A percentile compares a stretch with the other conserved stretches of the same genome.
phyloP scores from a whole-genome alignment of 192 early-diverging fungal genomes.

The Umbelopsis sp. region DNA sequence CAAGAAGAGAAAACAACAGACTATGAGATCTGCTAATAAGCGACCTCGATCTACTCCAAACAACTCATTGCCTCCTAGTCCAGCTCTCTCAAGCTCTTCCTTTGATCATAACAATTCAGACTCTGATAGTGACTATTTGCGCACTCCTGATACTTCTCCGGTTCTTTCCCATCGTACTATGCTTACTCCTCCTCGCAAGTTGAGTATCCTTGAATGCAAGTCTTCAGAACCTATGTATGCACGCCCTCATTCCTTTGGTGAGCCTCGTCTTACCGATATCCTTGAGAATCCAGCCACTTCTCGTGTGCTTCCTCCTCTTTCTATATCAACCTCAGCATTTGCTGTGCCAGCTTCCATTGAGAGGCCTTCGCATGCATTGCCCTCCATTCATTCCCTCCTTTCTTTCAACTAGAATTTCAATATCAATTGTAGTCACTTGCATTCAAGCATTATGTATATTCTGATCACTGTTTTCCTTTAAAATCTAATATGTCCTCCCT shows the following conservation, averaged over 20 bases:
- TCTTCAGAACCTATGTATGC: constrained; percentile 7
- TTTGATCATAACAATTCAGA: constrained; percentile 8
- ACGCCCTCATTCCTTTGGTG: not conserved
- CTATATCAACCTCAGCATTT: constrained; percentile 19
- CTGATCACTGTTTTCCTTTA: not conserved
- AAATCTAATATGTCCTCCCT: not conserved
- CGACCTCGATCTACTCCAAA: not conserved
- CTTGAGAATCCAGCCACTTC: constrained; percentile 36
- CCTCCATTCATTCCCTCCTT: constrained; percentile 25
- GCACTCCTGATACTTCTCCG: constrained; percentile 54
- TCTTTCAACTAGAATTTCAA: constrained; percentile 11
- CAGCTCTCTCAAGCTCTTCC: constrained; percentile 26
- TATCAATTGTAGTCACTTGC: not conserved
- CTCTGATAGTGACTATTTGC: constrained; percentile 37
- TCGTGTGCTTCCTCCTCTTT: constrained; percentile 39
- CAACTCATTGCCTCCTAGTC: constrained; percentile 26
- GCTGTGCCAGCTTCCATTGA: constrained; percentile 11
- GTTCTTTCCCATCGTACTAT: constrained; percentile 31
- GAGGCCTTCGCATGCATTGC: not conserved
- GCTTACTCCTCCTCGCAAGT: constrained; percentile 6
- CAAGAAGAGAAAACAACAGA: constrained; percentile 30
- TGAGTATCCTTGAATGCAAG: constrained; percentile 35
- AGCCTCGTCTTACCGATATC: constrained; percentile 27
- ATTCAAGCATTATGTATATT: not conserved
- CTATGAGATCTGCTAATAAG: not conserved